Base-by-base conservation (phyloP, 1,284 basidiomycete species). In the Serendipita sp. region DNA sequence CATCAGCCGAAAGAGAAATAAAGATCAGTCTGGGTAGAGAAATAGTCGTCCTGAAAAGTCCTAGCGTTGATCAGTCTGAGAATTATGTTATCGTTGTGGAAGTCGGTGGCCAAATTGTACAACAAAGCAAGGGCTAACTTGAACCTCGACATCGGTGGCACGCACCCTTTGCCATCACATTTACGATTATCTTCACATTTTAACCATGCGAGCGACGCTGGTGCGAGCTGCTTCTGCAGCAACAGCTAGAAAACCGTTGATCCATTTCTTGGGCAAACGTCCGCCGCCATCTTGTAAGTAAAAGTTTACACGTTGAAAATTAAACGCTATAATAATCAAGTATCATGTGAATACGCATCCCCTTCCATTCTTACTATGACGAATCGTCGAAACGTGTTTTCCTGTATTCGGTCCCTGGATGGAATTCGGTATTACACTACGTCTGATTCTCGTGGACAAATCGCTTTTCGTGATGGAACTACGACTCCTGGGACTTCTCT, bases 221-320 rank as follows among this genome's bases (percentile, higher is more conserved):
- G 32, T 35, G 4, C 53, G 53, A n/a, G 26, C 53, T 6, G 53
- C 53, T 30, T 30, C 53, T 58, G 53, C 53, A 22, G 53, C 53
- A 32, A 4, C 4, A 32, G 29, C 26, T n/a, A 12, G 53, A 58
- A 58, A 58, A 58, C 53, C 53, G 4, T 35, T 58, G 53, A 58
- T 58, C 29, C 53, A 58, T 35, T 58, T 58, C 32, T n/a, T 58
- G 15, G 53, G 53, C 10, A 58, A 58, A 35, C 26, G 53, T 22
- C 17, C 53, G 8, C 17, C 17, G n/a, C 0, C 45, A 29, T 49
- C 45, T 49, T 6, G 45, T 49, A 22, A 22, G 45, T n/a, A 17
- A 49, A 29, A 10, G n/a, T 22, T 49, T 49, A 44, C 12, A 44
- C 42, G 12, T n/a, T 0, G 17, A 8, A 5, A 49, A 49, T 6